Base-by-base conservation (phyloP, 352 stramenopile genomes). In the Pythium scleroteichum region DNA sequence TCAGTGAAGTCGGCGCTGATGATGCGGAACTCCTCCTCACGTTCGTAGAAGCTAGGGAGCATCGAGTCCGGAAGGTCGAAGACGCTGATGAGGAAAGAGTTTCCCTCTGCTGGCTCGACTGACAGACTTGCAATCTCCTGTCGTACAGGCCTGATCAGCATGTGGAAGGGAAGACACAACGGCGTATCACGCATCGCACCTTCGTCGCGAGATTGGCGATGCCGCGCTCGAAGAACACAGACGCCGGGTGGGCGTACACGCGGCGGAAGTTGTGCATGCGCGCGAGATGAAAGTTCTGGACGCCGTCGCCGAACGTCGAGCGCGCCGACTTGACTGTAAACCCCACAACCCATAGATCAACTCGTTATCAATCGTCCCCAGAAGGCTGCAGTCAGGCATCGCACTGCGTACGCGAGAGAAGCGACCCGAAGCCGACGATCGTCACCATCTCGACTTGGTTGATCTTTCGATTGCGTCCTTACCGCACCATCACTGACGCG, bases 201-300 rank as follows among this genome's bases (percentile, higher is more conserved):
- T 88, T 86, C 35, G 90, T 97, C 40, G 90, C 77, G 5, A 93
- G 45, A 63, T 88, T 87, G 17, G 91, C 92, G 70, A 98, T 97
- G 16, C 83, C 79, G 2, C 88, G 76, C 64, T 97, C 68, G 66
- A 98, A 97, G 71, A 98, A 98, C 53, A 98, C 95, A 13, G 92
- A 97, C 44, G 92, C 90, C 1, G 91, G 87, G 61, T 98, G 92
- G 32, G 78, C 79, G 73, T 97, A 98, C 46, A 97, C 85, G 41
- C 93, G 85, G 26, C 90, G 87, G 68, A 90, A 97, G 74, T 92
- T 71, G 13, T 69, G 67, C 48, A 98, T 82, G 22, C 77, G 68
- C 20, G 78, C 93, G 14, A 98, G 67, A 26, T 90, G 88, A 70
- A 98, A 98, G 76, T 96, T 90, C 44, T 67, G 52, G 32, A 98